These are phyloP conservation scores for Dendrocalamus sinicus DNA, from an alignment of 176 grass and related monocot species.

Conservation along the genomic window DNA sequence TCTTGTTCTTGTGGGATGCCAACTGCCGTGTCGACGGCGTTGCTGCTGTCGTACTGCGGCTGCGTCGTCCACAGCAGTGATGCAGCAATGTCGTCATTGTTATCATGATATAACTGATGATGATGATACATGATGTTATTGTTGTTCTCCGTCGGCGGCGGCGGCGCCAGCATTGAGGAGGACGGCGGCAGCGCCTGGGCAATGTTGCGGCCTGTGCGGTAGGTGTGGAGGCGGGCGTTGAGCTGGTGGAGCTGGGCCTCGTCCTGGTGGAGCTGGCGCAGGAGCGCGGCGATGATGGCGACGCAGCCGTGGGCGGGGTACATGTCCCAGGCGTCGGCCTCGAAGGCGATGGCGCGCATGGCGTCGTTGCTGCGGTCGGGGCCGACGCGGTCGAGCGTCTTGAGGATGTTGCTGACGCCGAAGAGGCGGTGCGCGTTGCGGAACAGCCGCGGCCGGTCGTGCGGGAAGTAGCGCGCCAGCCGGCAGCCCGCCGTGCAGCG, in stretches of 20 bases:
- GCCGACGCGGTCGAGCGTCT: conserved; percentile 19
- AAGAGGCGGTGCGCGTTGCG: conserved; percentile 45
- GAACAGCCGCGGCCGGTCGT: conserved; percentile 22
- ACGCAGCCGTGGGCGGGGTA: conserved; percentile 37
- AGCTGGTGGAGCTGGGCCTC: background rate
- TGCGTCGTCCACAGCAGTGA: background rate
- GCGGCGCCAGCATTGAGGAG: background rate
- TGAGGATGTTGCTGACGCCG: conserved; percentile 54
- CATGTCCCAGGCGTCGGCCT: conserved; percentile 35
- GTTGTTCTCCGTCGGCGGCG: background rate
- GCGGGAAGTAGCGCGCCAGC: conserved; percentile 43
- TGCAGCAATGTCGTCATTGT: background rate
- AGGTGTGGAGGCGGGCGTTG: background rate
- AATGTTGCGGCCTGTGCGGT: background rate
- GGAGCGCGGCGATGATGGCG: background rate
- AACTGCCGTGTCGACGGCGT: background rate
- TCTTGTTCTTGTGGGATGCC: background rate
- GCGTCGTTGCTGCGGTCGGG: conserved; percentile 3
- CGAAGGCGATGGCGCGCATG: conserved; percentile 33
- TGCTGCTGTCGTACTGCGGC: background rate
- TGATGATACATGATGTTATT: background rate
- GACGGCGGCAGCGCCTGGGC: background rate
- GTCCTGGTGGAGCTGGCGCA: background rate
- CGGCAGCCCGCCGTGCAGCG: conserved; percentile 35
- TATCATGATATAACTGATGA: background rate